phyloP scores from a whole-genome alignment of 345 rosid species.

The Lepidium didymum region DNA sequence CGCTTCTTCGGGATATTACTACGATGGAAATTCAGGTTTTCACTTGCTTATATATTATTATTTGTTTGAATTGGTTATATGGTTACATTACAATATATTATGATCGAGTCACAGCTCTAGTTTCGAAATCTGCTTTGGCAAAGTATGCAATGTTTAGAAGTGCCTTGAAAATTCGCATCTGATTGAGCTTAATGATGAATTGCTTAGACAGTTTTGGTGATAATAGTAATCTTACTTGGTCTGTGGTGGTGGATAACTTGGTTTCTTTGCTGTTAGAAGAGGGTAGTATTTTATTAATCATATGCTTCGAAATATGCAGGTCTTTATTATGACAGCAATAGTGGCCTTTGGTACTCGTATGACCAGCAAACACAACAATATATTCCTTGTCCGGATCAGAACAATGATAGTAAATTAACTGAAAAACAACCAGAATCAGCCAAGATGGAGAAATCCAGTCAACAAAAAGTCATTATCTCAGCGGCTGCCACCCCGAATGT shows the following conservation, averaged over 20 bases:
- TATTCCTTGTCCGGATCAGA: conserved; percentile 67
- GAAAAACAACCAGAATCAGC: conserved; percentile 50
- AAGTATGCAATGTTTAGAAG: neutral
- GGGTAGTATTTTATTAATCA: neutral
- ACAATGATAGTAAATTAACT: conserved; percentile 45
- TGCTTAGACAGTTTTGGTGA: neutral
- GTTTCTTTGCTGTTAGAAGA: neutral
- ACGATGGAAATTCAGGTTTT: conserved; percentile 92
- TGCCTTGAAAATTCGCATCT: neutral
- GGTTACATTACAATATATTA: neutral
- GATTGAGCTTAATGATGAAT: neutral
- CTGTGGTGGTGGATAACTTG: neutral
- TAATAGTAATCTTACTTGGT: neutral
- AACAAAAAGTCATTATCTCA: conserved; percentile 76
- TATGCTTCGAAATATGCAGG: conserved; percentile 46
- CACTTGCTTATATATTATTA: neutral
- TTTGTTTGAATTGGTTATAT: neutral
- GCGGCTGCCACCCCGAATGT: conserved; percentile 60
- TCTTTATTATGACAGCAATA: conserved; percentile 87
- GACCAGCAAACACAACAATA: conserved; percentile 78
- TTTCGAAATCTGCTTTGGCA: neutral
- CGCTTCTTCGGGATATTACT: conserved; percentile 97
- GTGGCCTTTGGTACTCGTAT: conserved; percentile 84
- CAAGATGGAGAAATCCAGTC: conserved; percentile 50
- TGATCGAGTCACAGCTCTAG: neutral